Evolutionary conservation across 352 stramenopile species (phyloP), one percentile per base, ranked within the genome.

Genomic region (Phytophthora pini): DNA sequence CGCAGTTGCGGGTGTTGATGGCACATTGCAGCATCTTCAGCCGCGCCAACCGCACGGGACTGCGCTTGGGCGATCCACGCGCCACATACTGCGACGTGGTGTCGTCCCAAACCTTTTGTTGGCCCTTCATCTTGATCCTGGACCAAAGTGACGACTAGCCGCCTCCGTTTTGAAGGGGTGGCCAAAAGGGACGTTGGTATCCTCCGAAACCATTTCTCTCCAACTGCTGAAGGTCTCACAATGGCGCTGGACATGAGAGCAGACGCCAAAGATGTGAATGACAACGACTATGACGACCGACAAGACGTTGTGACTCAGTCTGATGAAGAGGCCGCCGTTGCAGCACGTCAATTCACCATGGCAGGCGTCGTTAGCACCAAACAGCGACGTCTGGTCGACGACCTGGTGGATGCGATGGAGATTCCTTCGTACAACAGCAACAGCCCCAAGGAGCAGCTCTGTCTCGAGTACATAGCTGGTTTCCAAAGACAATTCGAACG

Each of bases 381-480:
- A 56, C 73, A 87, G n/a, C 79, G 78, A n/a, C 80, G 84, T 5
- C 77, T 94, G 7, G 74, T 91, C 49, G 84, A 94, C 40, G 77
- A 90, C 34, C 65, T 72, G 0, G 65, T 79, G 17, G 59, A 79
- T 12, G n/a, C 61, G 1, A 56, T 67, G 3, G 61, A 65, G 2
- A 39, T 68, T 17, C 48, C 63, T 15, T 78, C 81, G 31, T 90
- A 88, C 58, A 56, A 53, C 27, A 72, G 53, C 60, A 98, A 97
- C 58, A 86, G 63, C 47, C 80, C 81, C 12, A 98, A 98, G 55
- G 93, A 98, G 57, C 78, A 96, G 60, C 82, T 98, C 15, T 98
- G 90, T 69, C 80, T 98, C 36, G 90, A 98, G 78, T 98, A 98
- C 71, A 89, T 98, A 36, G 75, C 89, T 0, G 84, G 93, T 22